Evolutionary conservation across 352 stramenopile genomes (phyloP), one percentile per base, ranked within the genome.

Genomic region (Phytophthora pinifolia): DNA sequence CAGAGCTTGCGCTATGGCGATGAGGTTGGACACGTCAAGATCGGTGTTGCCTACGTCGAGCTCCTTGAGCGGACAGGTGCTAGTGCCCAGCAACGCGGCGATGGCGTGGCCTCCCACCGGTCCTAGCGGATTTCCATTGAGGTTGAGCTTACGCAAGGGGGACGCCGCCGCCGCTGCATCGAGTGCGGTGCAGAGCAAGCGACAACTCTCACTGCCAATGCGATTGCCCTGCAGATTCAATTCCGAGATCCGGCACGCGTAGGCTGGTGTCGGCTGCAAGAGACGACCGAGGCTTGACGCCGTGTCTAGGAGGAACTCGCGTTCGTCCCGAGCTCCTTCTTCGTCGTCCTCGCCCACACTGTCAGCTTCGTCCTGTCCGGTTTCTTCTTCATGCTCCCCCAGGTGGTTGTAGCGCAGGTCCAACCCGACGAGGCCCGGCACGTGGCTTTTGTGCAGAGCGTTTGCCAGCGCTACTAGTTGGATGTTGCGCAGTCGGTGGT

Each of bases 401-500:
- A 89, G 48, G 39, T 79, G 59, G 42, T 89, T 89, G 65, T 70
- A 80, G 27, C 62, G 56, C 18, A 86, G 54, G 45, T 89, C 72
- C 15, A 89, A 39, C 12, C 59, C 65, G 15, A 62, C 44, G 22
- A 89, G 66, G 17, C 70, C 72, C 25, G 62, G 33, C 0, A 87
- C 50, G 12, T 67, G 65, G 59, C 62, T 82, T 54, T 79, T 83
- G 52, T 83, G 59, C 25, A 89, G 30, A 0, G 79, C 72, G 25
- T 66, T 63, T 6, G 62, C 59, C 34, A 89, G 70, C 45, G 79
- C 76, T 13, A 84, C 64, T 15, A 89, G 54, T 27, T 89, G 76
- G 45, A 86, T 84, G 50, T 89, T 89, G 45, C 79, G 79, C 34
- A 88, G 50, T 42, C 76, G 70, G 30, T 83, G 68, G 49, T 71